Conservation (phyloP, 1,284 basidiomycete genomes). For the Acaromyces ingoldii region DNA sequence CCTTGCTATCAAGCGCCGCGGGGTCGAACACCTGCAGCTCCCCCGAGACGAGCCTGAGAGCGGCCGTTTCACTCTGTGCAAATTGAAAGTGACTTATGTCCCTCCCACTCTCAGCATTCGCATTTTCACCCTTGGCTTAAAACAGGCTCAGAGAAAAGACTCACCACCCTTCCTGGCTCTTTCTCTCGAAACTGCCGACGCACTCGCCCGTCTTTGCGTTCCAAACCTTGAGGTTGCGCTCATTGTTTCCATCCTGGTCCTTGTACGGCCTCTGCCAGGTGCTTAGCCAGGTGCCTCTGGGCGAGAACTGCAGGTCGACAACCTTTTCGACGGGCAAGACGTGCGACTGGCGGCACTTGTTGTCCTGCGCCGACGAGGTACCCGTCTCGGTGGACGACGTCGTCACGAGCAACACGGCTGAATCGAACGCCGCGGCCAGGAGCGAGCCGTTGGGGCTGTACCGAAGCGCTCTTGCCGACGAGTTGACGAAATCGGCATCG, state of each 20-base stretch:
- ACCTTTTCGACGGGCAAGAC: conserved; percentile 61
- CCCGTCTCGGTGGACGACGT: conserved; percentile 34
- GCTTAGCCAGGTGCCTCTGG: conserved; percentile 81
- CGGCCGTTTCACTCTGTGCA: conserved; percentile 83
- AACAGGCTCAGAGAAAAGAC: too few relatives aligned
- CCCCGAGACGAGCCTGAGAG: conserved; percentile 71
- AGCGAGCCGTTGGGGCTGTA: conserved; percentile 85
- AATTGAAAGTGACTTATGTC: conserved; percentile 65
- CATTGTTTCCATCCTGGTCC: conserved; percentile 63
- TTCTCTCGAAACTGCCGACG: conserved; percentile 74
- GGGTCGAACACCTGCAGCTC: conserved; percentile 87
- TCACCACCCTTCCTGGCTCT: conserved; percentile 71
- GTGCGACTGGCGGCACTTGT: conserved; percentile 9
- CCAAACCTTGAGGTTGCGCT: conserved; percentile 75
- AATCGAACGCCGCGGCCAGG: conserved; percentile 57
- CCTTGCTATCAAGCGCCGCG: conserved; percentile 66
- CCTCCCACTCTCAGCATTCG: too few relatives aligned
- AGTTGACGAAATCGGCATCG: conserved; percentile 62
- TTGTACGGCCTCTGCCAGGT: conserved; percentile 84
- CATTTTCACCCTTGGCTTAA: too few relatives aligned
- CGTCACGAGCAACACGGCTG: conserved; percentile 60
- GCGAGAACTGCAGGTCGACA: conserved; percentile 83
- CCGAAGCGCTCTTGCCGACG: conserved; percentile 67
- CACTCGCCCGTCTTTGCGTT: conserved; percentile 74
- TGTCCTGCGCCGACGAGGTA: background rate